Percentiles rank a stretch among this genome's conserved stretches.
phyloP scores from a whole-genome alignment of 306 rosid species.

The Sicyos baderoa region DNA sequence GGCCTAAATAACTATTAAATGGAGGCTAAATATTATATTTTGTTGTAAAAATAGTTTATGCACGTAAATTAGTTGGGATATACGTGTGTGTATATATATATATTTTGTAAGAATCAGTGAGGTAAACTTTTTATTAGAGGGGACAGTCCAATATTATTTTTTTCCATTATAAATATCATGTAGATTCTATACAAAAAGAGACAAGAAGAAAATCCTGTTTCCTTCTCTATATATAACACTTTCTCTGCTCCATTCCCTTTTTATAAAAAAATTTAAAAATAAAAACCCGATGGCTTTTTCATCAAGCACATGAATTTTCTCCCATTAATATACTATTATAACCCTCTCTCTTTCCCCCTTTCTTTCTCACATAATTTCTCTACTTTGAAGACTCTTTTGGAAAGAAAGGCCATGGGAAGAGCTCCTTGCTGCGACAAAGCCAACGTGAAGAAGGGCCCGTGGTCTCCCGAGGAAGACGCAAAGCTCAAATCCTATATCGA shows the following conservation, averaged over 20 bases:
- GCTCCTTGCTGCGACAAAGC: slow-evolving; percentile 99
- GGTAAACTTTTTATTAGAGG: background rate
- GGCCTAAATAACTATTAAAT: too few species aligned
- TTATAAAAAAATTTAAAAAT: slow-evolving; percentile 1
- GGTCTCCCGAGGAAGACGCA: slow-evolving; percentile 86
- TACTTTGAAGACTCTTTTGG: background rate
- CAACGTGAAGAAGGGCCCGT: slow-evolving; percentile 91
- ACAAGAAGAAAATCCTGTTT: slow-evolving; percentile 66
- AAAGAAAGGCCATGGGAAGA: slow-evolving; percentile 49
- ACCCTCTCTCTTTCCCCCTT: slow-evolving; percentile 8
- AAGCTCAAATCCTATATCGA: slow-evolving; percentile 83
- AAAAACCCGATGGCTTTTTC: slow-evolving; percentile 28
- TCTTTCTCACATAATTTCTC: slow-evolving; percentile 23
- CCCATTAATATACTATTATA: slow-evolving; percentile 29
- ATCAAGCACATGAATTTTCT: slow-evolving; percentile 39
- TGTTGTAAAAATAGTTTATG: too few species aligned
- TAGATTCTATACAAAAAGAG: slow-evolving; percentile 53
- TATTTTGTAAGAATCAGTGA: too few species aligned
- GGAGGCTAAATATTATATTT: too few species aligned
- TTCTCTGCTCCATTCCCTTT: slow-evolving; percentile 29
- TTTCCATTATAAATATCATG: slow-evolving; percentile 8
- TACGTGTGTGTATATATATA: too few species aligned
- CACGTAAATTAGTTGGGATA: too few species aligned
- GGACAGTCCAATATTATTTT: slow-evolving; percentile 6
- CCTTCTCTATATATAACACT: slow-evolving; percentile 30